Base-by-base conservation (phyloP, 805 yeast species). In the Yarrowia sp. region DNA sequence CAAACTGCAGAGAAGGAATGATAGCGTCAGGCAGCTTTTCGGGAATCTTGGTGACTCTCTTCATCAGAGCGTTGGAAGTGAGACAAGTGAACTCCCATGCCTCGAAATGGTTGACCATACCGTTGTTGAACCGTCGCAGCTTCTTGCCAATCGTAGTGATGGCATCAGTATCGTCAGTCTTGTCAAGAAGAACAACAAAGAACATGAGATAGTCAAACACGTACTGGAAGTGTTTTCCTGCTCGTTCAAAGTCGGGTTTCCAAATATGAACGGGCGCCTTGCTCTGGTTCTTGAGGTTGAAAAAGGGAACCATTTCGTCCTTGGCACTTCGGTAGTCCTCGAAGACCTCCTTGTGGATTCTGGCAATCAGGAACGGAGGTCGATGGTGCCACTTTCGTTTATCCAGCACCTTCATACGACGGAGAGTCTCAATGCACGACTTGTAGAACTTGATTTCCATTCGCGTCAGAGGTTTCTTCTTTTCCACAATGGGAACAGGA, bases 381-480 rank as follows among this genome's bases (percentile, higher is more conserved):
- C 90, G 84, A 74, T 95, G 98, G 66, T 92, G 96, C 98, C 98
- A 92, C 66, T 87, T 90, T 74, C 87, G 90, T 74, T 89, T 92
- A 75, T 94, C 98, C 12, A 84, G 77, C 0, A 79, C 63, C 17
- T 83, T 76, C 2, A 91, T 74, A 68, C 79, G 84, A 46, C 78
- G 78, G 47, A 91, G 75, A 9, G 85, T 76, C 0, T 74, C 74
- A 0, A 88, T 77, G 3, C 88, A 77, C 13, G 78, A 72, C 9
- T 74, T 70, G 66, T 76, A 81, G 38, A 61, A 61, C 50, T 55
- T 55, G 46, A 39, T n/a, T 3, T 55, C 61, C 44, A 55, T 52
- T 1, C 46, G 46, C 12, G 61, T 39, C 1, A 39, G 46, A 10
- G 58, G 61, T 17, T 53, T 39, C 44, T 55, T 55, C 34, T 46